Conservation (phyloP, 345 rosid genomes). For the Zanthoxylum bungeanum region DNA sequence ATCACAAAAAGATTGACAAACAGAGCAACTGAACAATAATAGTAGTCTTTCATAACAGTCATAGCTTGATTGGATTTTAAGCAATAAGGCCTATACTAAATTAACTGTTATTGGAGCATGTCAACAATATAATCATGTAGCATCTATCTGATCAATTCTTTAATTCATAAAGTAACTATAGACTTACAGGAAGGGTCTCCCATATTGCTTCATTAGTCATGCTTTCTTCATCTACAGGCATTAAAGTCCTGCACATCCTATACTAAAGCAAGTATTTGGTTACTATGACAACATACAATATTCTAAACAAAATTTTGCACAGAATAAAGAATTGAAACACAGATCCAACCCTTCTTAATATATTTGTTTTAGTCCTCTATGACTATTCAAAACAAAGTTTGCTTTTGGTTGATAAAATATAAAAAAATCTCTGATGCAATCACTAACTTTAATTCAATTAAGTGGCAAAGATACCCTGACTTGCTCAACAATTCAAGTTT, state of each 20-base stretch:
- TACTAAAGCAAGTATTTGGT: slow-evolving; percentile 6
- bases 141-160: slow-evolving; percentile 2
- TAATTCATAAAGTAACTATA: background rate
- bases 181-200: slow-evolving; percentile 93
- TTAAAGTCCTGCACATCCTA: slow-evolving; percentile 89
- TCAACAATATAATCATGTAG: background rate
- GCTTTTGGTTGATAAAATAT: background rate
- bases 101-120: background rate
- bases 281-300: background rate
- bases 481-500: background rate
- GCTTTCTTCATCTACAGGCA: slow-evolving; percentile 97
- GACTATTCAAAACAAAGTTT: background rate
- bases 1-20: background rate
- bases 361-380: background rate
- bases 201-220: slow-evolving; percentile 92
- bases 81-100: background rate
- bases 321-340: background rate
- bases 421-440: background rate
- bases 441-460: background rate
- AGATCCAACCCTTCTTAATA: background rate
- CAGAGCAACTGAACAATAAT: background rate
- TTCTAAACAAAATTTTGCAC: slow-evolving; percentile 2
- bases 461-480: slow-evolving; percentile 5
- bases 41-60: background rate
- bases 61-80: background rate